Evolutionary conservation across 2,329 filamentous ascomycete genomes (phyloP).

Genomic region (Botryotinia convoluta): DNA sequence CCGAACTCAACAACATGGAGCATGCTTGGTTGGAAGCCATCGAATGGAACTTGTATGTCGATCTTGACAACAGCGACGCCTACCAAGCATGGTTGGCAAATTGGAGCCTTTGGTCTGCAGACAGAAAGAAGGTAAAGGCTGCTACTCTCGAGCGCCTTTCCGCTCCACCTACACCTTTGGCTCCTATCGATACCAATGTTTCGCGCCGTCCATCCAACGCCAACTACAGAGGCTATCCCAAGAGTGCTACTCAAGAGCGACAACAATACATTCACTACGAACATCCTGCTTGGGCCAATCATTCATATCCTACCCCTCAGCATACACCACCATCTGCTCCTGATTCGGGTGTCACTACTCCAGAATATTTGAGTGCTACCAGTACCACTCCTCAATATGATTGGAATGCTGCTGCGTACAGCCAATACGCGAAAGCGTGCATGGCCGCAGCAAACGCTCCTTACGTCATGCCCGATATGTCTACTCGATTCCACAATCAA

Average conservation of each 20-base stretch:
- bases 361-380: constrained; percentile 49
- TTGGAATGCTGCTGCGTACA: constrained; percentile 46
- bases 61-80: constrained; percentile 60
- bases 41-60: constrained; percentile 66
- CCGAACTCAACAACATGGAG: constrained; percentile 66
- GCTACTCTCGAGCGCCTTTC: constrained; percentile 41
- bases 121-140: constrained; percentile 42
- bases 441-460: constrained; percentile 42
- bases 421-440: constrained; percentile 43
- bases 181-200: constrained; percentile 60
- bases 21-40: constrained; percentile 67
- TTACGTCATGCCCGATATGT: constrained; percentile 36
- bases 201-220: constrained; percentile 43
- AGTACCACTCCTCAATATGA: constrained; percentile 51
- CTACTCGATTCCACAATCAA: constrained; percentile 5
- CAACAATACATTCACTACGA: constrained; percentile 36
- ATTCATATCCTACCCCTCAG: constrained; percentile 37
- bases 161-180: constrained; percentile 37
- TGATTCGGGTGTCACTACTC: constrained; percentile 52
- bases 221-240: constrained; percentile 49
- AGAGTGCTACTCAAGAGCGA: constrained; percentile 40
- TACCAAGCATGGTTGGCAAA: constrained; percentile 63
- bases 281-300: constrained; percentile 37
- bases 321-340: constrained; percentile 53
- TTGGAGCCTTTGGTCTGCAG: constrained; percentile 61